Evolutionary conservation across 23 red algal genomes (phyloP).

Genomic region (Gracilaria vermiculophylla): DNA sequence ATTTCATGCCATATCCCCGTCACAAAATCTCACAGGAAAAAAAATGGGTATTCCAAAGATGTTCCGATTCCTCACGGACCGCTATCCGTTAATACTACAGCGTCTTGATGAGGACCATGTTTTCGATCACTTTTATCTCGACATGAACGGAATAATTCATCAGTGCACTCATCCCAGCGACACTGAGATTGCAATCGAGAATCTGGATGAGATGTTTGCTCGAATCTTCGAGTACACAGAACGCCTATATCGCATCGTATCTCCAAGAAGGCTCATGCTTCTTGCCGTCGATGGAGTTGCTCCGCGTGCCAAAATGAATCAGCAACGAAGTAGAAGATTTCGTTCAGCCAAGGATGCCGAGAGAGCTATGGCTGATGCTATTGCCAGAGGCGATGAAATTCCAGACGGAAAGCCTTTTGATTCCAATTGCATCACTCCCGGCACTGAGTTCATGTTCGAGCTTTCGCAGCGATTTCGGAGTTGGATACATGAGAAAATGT

Average conservation of each 20-base stretch:
- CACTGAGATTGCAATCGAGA: slow-evolving; percentile 44
- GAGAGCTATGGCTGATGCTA: slow-evolving; percentile 71
- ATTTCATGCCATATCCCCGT: not conserved
- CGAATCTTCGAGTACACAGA: slow-evolving; percentile 93
- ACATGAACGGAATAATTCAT: slow-evolving; percentile 99
- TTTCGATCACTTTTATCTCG: slow-evolving; percentile 99
- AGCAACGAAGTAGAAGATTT: slow-evolving; percentile 92
- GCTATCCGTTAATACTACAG: slow-evolving; percentile 96
- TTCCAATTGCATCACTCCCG: slow-evolving; percentile 97
- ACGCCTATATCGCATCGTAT: slow-evolving; percentile 87
- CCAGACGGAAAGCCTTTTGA: slow-evolving; percentile 77
- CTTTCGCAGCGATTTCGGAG: slow-evolving; percentile 52
- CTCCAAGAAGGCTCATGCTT: slow-evolving; percentile 81
- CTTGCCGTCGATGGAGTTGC: slow-evolving; percentile 98
- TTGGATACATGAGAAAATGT: slow-evolving; percentile 78
- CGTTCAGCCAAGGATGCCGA: slow-evolving; percentile 98
- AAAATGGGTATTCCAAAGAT: slow-evolving; percentile 95
- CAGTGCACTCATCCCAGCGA: slow-evolving; percentile 90
- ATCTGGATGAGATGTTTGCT: slow-evolving; percentile 85
- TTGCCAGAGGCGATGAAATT: slow-evolving; percentile 72
- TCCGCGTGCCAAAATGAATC: slow-evolving; percentile 99
- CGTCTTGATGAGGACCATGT: slow-evolving; percentile 85
- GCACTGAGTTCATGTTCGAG: slow-evolving; percentile 92
- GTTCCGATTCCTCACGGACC: slow-evolving; percentile 96
- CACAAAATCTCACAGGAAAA: not conserved